A percentile compares a stretch with the other conserved stretches of the same genome.
Evolutionary conservation across 176 grass and related monocot species (phyloP).

Genomic region (Eleusine coracana): DNA sequence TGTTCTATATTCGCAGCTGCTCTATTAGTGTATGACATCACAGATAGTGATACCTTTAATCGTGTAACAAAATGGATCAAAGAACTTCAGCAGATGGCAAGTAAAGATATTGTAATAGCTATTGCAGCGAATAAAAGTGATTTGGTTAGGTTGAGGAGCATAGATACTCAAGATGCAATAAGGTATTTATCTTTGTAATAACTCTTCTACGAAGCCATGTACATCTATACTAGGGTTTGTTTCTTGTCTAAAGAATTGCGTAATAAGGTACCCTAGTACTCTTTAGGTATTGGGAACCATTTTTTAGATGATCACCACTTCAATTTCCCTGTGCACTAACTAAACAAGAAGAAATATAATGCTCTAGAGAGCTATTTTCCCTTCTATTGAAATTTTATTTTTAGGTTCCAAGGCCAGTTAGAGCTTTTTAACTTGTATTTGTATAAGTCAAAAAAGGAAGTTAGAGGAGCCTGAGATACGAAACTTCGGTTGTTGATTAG

Average conservation of each 20-base stretch:
- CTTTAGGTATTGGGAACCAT: not conserved
- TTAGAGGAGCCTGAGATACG: not conserved
- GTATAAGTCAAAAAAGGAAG: no score
- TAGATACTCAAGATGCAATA: slow-evolving; percentile 58
- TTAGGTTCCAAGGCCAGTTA: not conserved
- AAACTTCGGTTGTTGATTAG: not conserved
- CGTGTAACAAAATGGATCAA: slow-evolving; percentile 89
- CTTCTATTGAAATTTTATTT: not conserved
- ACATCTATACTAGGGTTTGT: not conserved
- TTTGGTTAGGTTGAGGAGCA: slow-evolving; percentile 78
- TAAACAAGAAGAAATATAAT: not conserved
- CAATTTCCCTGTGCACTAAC: not conserved
- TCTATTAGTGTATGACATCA: slow-evolving; percentile 83
- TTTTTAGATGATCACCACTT: not conserved
- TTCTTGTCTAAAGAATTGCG: not conserved
- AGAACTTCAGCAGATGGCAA: slow-evolving; percentile 87
- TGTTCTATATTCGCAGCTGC: slow-evolving; percentile 61
- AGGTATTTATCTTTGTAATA: slow-evolving; percentile 28
- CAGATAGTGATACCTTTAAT: slow-evolving; percentile 67
- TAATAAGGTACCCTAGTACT: not conserved
- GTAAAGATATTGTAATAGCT: slow-evolving; percentile 73
- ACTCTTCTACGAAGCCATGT: not conserved
- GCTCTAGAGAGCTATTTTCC: not conserved
- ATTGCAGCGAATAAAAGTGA: slow-evolving; percentile 87
- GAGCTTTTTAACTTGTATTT: not conserved